Evolutionary conservation across 371 early-diverging fungal genomes (phyloP).

Genomic region (Chytridium lagenaria): DNA sequence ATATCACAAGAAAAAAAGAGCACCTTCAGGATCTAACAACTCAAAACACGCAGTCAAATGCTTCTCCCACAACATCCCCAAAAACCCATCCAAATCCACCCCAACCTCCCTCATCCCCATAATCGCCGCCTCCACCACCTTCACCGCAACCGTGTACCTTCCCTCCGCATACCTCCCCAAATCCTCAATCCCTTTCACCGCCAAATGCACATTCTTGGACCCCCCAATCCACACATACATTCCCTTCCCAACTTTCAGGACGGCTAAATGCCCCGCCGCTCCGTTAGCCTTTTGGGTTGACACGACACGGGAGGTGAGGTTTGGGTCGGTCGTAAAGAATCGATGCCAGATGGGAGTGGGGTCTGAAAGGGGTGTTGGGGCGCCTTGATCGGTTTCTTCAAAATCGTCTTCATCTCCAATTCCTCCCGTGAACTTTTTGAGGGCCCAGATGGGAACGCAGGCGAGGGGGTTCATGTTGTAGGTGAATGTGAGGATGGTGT

Average conservation of each 20-base stretch:
- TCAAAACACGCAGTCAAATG: slow-evolving; percentile 25
- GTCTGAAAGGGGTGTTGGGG: neutral
- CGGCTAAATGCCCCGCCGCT: slow-evolving; percentile 10
- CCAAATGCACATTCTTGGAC: slow-evolving; percentile 21
- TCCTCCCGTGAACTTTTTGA: slow-evolving; percentile 20
- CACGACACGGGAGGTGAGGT: neutral
- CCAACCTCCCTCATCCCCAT: neutral
- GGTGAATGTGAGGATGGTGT: slow-evolving; percentile 13
- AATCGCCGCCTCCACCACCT: slow-evolving; percentile 4
- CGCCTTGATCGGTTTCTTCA: neutral
- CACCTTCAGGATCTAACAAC: slow-evolving; percentile 22
- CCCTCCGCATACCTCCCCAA: neutral
- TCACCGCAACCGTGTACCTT: slow-evolving; percentile 6
- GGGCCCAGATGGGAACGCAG: slow-evolving; percentile 20
- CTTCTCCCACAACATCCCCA: slow-evolving; percentile 12
- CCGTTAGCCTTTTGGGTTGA: slow-evolving; percentile 12
- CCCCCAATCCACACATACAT: slow-evolving; percentile 10
- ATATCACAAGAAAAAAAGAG: neutral
- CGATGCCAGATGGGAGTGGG: neutral
- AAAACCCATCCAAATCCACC: neutral
- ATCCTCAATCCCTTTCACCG: neutral
- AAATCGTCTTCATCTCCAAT: slow-evolving; percentile 20
- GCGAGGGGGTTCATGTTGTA: neutral
- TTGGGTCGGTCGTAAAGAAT: slow-evolving; percentile 11
- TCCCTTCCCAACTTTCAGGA: slow-evolving; percentile 5